Base-by-base conservation (phyloP, 2,329 filamentous ascomycete species). In the Cylindrodendrum hubeiense region DNA sequence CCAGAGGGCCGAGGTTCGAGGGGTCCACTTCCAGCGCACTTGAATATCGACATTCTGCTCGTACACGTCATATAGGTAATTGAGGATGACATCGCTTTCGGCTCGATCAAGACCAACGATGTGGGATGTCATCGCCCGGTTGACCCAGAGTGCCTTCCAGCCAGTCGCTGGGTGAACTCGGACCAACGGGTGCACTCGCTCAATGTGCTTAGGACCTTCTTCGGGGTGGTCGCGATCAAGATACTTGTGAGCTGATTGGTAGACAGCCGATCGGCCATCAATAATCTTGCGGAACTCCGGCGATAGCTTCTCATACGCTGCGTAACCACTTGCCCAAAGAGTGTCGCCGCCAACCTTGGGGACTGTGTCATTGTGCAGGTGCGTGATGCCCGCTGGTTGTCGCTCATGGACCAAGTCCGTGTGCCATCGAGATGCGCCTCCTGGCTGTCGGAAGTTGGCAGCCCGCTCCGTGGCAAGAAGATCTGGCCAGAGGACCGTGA, bases 131-230 rank as follows among this genome's bases (percentile, higher is more conserved):
- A 93, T 90, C 2, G 88, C 82, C 3, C 90, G 85, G 75, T 93
- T 93, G 0, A 93, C 91, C 83, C 86, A 93, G 0, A 93, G 82
- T 0, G 89, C 84, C 77, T 93, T 93, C 91, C 91, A 93, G 0
- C 91, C 91, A 0, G 91, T 93, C 0, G 88, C 90, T 0, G 91
- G 91, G 74, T 93, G 91, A 0, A 91, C 88, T 3, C 91, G 85
- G 2, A 93, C 91, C 10, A 93, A 76, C 0, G 91, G 90, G 74
- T 93, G 91, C 10, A 85, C 81, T 7, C 91, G 85, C 77, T 93
- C 90, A n/a, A 93, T 79, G 70, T 84, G 84, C 77, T 90, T 87
- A 0, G 90, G 91, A 0, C 91, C 91, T 0, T 84, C 83, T 13
- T 83, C 83, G 0, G 88, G 87, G 57, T 90, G 76, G 5, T 89